phyloP scores from a whole-genome alignment of 2,329 filamentous ascomycete species.

The Berkeleyomyces rouxiae region DNA sequence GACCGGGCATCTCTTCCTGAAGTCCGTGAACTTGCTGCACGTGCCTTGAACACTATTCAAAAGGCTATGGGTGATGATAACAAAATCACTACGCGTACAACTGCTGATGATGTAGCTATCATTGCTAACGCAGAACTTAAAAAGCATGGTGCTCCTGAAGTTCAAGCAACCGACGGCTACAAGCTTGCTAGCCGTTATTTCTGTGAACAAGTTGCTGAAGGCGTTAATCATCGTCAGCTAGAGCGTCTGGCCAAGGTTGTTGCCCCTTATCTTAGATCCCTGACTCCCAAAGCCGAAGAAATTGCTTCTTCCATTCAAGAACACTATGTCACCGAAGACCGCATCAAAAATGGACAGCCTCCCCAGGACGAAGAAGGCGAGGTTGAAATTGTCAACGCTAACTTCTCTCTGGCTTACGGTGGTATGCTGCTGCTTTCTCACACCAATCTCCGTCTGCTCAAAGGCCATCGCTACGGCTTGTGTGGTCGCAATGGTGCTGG shows the following conservation, averaged over 20 bases:
- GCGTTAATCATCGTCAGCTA: slow-evolving; percentile 68
- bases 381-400: slow-evolving; percentile 89
- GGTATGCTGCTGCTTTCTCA: slow-evolving; percentile 94
- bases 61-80: slow-evolving; percentile 72
- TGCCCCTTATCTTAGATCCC: slow-evolving; percentile 55
- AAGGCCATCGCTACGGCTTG: slow-evolving; percentile 93
- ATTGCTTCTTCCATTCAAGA: slow-evolving; percentile 60
- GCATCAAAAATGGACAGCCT: slow-evolving; percentile 71
- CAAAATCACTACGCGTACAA: slow-evolving; percentile 45
- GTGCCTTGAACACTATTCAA: slow-evolving; percentile 73
- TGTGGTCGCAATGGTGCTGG: slow-evolving; percentile 94
- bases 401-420: slow-evolving; percentile 93
- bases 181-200: slow-evolving; percentile 57
- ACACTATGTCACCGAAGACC: slow-evolving; percentile 67
- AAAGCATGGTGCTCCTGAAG: slow-evolving; percentile 42
- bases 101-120: slow-evolving; percentile 55
- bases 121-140: slow-evolving; percentile 62
- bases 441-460: slow-evolving; percentile 83
- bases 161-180: slow-evolving; percentile 36
- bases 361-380: slow-evolving; percentile 83
- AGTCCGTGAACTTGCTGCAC: slow-evolving; percentile 74
- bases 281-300: slow-evolving; percentile 46
- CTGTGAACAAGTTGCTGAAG: slow-evolving; percentile 69
- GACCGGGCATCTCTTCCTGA: slow-evolving; percentile 85
- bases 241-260: slow-evolving; percentile 53